Conservation (phyloP, 257 asterid species). For the Solanum ossicruentum region DNA sequence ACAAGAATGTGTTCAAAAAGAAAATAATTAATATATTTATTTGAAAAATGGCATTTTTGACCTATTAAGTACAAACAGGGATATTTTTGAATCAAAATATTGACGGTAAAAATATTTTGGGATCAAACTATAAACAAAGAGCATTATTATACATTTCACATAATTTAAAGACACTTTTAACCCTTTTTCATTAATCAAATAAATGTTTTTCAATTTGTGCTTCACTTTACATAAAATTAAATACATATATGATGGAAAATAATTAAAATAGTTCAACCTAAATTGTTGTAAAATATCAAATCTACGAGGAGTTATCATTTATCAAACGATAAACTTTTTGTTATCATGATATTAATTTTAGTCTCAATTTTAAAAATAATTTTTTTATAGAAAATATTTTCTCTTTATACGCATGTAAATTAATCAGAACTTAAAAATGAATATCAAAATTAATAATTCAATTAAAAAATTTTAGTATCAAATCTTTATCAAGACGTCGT, state of each 20-base stretch:
- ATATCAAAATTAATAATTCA: neutral
- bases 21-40: too few relatives aligned
- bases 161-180: too few relatives aligned
- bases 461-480: neutral
- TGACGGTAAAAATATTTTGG: too few relatives aligned
- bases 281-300: neutral
- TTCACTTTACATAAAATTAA: neutral
- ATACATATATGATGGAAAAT: neutral
- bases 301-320: neutral
- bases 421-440: neutral
- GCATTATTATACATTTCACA: too few relatives aligned
- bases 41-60: too few relatives aligned
- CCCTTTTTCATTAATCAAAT: too few relatives aligned
- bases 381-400: neutral
- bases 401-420: neutral
- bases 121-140: too few relatives aligned
- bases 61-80: too few relatives aligned
- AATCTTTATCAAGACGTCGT: neutral
- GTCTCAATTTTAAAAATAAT: neutral
- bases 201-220: neutral
- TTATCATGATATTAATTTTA: neutral
- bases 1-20: too few relatives aligned
- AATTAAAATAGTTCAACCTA: too few relatives aligned
- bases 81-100: too few relatives aligned
- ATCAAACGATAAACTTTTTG: neutral